These are phyloP conservation scores for Phaeosphaeriaceae sp. DNA, from an alignment of 2,329 filamentous ascomycete species.

Conservation along the genomic window DNA sequence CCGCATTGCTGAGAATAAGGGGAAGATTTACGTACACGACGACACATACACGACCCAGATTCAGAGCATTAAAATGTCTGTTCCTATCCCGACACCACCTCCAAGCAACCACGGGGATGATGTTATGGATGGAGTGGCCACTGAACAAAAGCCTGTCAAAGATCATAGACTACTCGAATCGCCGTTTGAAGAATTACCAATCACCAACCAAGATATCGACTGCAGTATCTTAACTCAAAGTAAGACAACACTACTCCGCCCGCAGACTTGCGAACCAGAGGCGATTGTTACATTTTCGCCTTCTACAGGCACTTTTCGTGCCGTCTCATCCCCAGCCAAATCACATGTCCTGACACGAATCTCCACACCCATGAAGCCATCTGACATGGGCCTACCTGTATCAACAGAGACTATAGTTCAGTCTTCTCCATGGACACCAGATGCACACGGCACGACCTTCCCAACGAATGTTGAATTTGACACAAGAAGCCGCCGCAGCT, in stretches of 20 bases:
- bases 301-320: slow-evolving; percentile 47
- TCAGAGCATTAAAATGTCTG: slow-evolving; percentile 49
- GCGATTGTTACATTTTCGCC: slow-evolving; percentile 43
- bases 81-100: slow-evolving; percentile 65
- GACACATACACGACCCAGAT: slow-evolving; percentile 43
- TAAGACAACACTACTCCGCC: background rate
- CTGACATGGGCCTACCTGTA: slow-evolving; percentile 16
- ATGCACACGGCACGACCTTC: slow-evolving; percentile 25
- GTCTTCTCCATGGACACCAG: slow-evolving; percentile 33
- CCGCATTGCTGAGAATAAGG: slow-evolving; percentile 49
- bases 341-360: slow-evolving; percentile 10
- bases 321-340: slow-evolving; percentile 41
- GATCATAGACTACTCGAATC: slow-evolving; percentile 29
- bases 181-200: slow-evolving; percentile 15
- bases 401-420: slow-evolving; percentile 24
- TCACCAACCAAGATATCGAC: background rate
- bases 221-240: too few relatives aligned
- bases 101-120: slow-evolving; percentile 66
- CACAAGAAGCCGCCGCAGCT: slow-evolving; percentile 1
- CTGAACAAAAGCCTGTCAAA: slow-evolving; percentile 28
- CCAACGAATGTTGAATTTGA: slow-evolving; percentile 13
- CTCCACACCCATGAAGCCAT: slow-evolving; percentile 20
- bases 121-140: slow-evolving; percentile 39
- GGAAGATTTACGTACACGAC: slow-evolving; percentile 50
- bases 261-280: slow-evolving; percentile 19